Base-by-base conservation (phyloP, 208 protist genomes). In the Trypanosoma brucei region DNA sequence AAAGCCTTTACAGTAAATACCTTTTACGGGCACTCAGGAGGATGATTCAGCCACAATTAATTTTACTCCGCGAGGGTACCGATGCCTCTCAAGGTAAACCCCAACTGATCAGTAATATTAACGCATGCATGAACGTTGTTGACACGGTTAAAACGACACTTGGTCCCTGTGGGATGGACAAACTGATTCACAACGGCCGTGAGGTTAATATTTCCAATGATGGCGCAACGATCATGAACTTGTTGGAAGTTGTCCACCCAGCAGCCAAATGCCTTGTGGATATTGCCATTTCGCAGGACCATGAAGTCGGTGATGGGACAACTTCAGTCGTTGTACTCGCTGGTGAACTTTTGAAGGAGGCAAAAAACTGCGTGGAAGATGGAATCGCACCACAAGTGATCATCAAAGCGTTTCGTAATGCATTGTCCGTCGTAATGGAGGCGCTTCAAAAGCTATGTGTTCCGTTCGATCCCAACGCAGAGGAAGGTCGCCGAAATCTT, bases 81-180 rank as follows among this genome's bases (percentile, higher is more conserved):
- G 99, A 99, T 79, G 98, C 91, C 30, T 99, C 98, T 36, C 99
- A 99, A 88, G 99, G 99, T 60, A 99, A 97, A 67, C 90, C 91
- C 31, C 99, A 99, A 86, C 76, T 99, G 13, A 96, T 99, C 68
- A 97, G 84, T 74, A 99, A 99, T 85, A 99, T 99, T 75, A 99
- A 99, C 76, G 99, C 99, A 9, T 99, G 98, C 88, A 84, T 91
- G 62, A 91, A 90, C 70, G 84, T 97, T 70, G 94, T 96, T n/a
- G 91, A 97, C 64, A 97, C 87, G n/a, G 84, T 97, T 30, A 96
- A 95, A 68, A 94, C 94, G n/a, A 97, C 94, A 7, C 85, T 97
- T 49, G 98, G 98, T 42, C 99, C 99, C 34, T 94, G 99, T 59
- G 99, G 99, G 39, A 99, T 99, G 98, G 99, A 99, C 78, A 99